These are phyloP conservation scores for Vachellia collinsii DNA, from an alignment of 306 rosid genomes.

Conservation along the genomic window DNA sequence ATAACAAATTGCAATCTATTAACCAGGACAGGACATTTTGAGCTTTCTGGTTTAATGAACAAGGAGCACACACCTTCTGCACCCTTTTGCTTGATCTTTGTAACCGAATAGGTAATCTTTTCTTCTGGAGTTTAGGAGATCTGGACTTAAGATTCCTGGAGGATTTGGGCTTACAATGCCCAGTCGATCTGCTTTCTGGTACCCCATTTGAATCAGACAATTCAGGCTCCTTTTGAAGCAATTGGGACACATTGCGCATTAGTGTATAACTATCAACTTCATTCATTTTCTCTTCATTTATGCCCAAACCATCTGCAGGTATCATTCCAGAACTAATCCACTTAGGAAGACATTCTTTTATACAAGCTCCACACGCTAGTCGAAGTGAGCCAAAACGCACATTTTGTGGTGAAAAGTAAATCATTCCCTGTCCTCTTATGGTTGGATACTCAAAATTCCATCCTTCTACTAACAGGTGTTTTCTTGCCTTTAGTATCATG, in stretches of 20 bases:
- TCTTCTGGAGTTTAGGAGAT: slow-evolving; percentile 36
- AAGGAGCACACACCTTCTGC: slow-evolving; percentile 46
- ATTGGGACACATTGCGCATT: slow-evolving; percentile 36
- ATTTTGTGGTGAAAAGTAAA: slow-evolving; percentile 55
- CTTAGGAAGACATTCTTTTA: slow-evolving; percentile 35
- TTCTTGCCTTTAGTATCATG: slow-evolving; percentile 47
- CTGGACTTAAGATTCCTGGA: slow-evolving; percentile 36
- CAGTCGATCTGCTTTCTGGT: slow-evolving; percentile 35
- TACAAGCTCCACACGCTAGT: slow-evolving; percentile 50
- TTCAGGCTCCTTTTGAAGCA: slow-evolving; percentile 44
- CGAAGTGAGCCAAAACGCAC: slow-evolving; percentile 35
- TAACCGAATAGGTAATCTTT: slow-evolving; percentile 39
- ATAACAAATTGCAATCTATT: slow-evolving; percentile 68
- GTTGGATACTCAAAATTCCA: slow-evolving; percentile 45
- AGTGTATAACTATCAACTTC: slow-evolving; percentile 32
- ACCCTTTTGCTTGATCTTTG: slow-evolving; percentile 65
- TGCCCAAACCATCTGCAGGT: slow-evolving; percentile 29
- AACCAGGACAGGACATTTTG: slow-evolving; percentile 75
- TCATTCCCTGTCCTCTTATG: slow-evolving; percentile 37
- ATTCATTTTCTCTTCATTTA: slow-evolving; percentile 37
- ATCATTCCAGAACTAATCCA: slow-evolving; percentile 28
- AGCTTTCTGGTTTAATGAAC: slow-evolving; percentile 56
- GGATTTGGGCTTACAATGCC: slow-evolving; percentile 37
- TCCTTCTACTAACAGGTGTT: slow-evolving; percentile 54
- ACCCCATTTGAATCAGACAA: slow-evolving; percentile 22